Evolutionary conservation across 805 yeast species (phyloP), one percentile per base, ranked within the genome.

Genomic region (Sugiyamaella qingdaonensis): DNA sequence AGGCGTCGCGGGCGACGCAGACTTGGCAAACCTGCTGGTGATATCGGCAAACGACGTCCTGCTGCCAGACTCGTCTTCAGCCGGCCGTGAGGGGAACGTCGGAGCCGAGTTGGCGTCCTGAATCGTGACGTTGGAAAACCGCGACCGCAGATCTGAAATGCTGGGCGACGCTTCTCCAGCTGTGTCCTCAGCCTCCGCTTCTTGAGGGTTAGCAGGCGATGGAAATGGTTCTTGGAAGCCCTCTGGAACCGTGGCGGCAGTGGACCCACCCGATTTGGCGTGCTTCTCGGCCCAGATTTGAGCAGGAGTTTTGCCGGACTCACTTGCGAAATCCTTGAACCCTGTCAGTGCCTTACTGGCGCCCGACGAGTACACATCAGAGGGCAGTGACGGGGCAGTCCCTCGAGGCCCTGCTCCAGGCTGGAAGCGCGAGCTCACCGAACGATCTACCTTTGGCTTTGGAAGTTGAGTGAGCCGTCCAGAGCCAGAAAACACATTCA

Each of bases 251-350:
- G 64, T 56, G 10, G 60, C 24, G 36, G 69, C 63, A 34, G 63
- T 52, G 18, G 67, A 49, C 32, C 65, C 64, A 16, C 66, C 67
- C 24, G 50, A 42, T 66, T 83, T 78, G 46, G 89, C 95, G 65
- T 85, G 82, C 72, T 84, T 86, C 66, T 86, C 97, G 21, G 97
- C 97, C 97, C 97, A 90, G 29, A 88, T 63, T 72, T 90, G 97
- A 29, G 97, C 97, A 21, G 97, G 97, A 7, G 96, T 86, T 69
- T 88, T 87, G 56, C 96, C 97, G 56, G 77, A 79, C 56, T 79
- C 79, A 51, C 84, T 72, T 57, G 80, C 94, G 66, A 79, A 85
- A 61, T 70, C 70, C 88, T 92, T 51, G 57, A 59, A 60, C 11
- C 63, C 62, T 10, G 61, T 21, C 19, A 42, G 44, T 24, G 58